Conservation (phyloP, 768 basidiomycete genomes). For the Termitomyces sp. region DNA sequence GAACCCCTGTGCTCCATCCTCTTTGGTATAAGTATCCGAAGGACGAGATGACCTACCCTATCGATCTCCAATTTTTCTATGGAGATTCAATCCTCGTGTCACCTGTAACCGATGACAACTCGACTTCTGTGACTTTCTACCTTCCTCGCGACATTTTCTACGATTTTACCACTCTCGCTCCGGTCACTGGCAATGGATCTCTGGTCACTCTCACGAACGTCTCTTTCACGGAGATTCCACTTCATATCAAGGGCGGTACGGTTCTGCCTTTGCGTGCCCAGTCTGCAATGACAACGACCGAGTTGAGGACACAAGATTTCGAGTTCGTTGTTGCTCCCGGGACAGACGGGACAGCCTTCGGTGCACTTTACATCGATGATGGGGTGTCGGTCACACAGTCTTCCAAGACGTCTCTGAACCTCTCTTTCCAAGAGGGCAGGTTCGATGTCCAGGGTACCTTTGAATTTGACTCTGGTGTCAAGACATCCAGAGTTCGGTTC, state of each 20-base stretch:
- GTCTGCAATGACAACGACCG: conserved; percentile 59
- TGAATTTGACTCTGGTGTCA: conserved; percentile 34
- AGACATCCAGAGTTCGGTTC: conserved; percentile 33
- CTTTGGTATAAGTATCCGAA: conserved; percentile 67
- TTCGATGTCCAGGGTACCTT: conserved; percentile 35
- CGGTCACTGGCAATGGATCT: conserved; percentile 44
- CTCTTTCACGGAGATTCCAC: conserved; percentile 53
- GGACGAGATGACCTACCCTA: conserved; percentile 52
- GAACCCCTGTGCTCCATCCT: conserved; percentile 64
- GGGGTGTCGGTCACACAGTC: conserved; percentile 46
- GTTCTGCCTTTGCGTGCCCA: conserved; percentile 54
- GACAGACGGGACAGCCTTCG: conserved; percentile 45
- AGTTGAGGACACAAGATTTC: conserved; percentile 51
- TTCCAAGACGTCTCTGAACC: conserved; percentile 27
- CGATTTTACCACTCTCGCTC: conserved; percentile 51
- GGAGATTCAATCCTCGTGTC: conserved; percentile 66
- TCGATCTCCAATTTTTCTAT: conserved; percentile 70
- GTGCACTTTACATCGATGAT: conserved; percentile 61
- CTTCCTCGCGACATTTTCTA: conserved; percentile 66
- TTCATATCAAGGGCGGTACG: conserved; percentile 58
- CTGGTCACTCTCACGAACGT: conserved; percentile 43
- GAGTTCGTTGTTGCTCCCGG: conserved; percentile 62
- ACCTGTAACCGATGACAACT: conserved; percentile 59
- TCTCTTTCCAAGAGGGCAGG: conserved; percentile 26
- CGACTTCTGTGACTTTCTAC: conserved; percentile 57